phyloP scores from a whole-genome alignment of 768 basidiomycete species.

The Rhizopogon vinicolor region DNA sequence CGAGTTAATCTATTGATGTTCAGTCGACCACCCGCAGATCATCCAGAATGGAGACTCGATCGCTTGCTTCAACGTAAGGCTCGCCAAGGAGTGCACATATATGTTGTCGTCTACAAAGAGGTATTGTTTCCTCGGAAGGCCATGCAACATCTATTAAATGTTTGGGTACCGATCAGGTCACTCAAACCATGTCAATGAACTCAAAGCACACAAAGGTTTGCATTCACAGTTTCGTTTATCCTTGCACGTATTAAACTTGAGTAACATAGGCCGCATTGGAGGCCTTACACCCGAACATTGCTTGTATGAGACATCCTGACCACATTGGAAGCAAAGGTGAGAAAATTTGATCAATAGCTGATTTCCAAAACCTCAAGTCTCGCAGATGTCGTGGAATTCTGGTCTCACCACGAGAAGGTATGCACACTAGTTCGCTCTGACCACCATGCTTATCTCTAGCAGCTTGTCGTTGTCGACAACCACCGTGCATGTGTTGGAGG shows the following conservation, averaged over 20 bases:
- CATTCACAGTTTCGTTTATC: not conserved
- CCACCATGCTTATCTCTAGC: not conserved
- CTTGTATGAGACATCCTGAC: conserved; percentile 86
- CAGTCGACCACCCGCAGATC: conserved; percentile 74
- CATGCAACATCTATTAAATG: not conserved
- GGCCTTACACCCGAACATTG: conserved; percentile 81
- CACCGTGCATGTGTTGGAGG: conserved; percentile 86
- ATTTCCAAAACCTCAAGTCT: not conserved
- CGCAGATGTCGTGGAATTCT: conserved; percentile 74
- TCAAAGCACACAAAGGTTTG: conserved; percentile 78
- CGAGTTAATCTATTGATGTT: conserved; percentile 3
- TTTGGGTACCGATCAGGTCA: conserved; percentile 47
- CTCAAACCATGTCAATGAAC: conserved; percentile 87
- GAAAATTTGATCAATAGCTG: not conserved
- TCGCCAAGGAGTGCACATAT: conserved; percentile 85
- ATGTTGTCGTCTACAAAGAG: conserved; percentile 95
- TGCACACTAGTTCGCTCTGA: not conserved
- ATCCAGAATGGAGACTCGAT: conserved; percentile 89
- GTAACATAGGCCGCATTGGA: conserved; percentile 62
- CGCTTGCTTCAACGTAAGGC: conserved; percentile 83
- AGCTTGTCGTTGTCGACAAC: conserved; percentile 84
- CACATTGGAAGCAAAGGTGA: conserved; percentile 77
- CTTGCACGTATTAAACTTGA: not conserved
- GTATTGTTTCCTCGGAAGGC: conserved; percentile 24
- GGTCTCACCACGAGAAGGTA: conserved; percentile 90